These are phyloP conservation scores for Pleurotus sapidus DNA, from an alignment of 768 basidiomycete species.

Conservation along the genomic window DNA sequence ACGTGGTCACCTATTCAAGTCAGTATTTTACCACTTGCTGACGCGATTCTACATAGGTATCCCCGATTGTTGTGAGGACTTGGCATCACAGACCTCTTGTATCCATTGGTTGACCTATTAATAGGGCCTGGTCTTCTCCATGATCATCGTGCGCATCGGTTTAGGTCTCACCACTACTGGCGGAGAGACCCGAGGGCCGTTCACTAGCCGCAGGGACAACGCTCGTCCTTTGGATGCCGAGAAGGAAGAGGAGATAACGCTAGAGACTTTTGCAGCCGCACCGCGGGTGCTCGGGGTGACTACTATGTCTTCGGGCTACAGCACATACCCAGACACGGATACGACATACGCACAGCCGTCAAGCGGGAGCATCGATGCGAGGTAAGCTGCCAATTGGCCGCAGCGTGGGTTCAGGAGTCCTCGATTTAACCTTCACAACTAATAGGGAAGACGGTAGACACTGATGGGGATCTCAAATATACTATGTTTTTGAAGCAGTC, in stretches of 20 bases:
- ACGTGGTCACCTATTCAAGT: constrained; percentile 5
- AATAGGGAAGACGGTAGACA: no score
- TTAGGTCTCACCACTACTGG: constrained; percentile 25
- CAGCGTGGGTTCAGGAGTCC: no score
- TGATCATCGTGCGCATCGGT: constrained; percentile 38
- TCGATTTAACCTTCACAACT: no score
- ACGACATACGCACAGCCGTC: background rate
- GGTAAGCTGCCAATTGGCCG: background rate
- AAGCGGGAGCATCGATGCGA: background rate
- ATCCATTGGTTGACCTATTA: background rate
- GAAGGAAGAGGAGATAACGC: background rate
- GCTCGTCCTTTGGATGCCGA: background rate
- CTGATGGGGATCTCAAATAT: no score
- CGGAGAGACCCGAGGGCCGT: constrained; percentile 4
- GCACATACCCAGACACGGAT: background rate
- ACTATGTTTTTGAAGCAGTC: no score
- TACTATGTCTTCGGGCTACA: background rate
- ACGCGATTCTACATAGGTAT: constrained; percentile 10
- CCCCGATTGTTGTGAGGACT: constrained; percentile 20
- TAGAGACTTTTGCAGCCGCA: background rate
- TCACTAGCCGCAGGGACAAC: background rate
- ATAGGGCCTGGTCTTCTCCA: constrained; percentile 33
- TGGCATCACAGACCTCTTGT: background rate
- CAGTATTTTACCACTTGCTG: no score
- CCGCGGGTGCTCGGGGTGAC: background rate